Base-by-base conservation (phyloP, 805 yeast species). In the Lipomyces spencermartinsiae region DNA sequence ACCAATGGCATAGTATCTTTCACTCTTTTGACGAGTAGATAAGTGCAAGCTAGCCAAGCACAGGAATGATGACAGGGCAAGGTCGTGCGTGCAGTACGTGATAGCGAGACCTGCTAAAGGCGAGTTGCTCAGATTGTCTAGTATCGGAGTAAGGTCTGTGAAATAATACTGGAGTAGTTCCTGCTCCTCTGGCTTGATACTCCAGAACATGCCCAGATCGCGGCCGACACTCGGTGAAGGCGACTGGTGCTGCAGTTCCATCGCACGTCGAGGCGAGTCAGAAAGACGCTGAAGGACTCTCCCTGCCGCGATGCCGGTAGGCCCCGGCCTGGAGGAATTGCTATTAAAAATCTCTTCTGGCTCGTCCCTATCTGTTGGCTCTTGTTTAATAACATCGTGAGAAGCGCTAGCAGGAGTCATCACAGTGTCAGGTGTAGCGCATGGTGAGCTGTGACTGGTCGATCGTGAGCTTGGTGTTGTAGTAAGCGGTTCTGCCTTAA, bases 71-170 rank as follows among this genome's bases (percentile, higher is more conserved):
- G 71, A 68, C 29, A 68, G 65, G 16, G 68, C 69, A 19, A 68
- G 64, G 9, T 68, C 71, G 54, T 62, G 70, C 10, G 69, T 64
- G 61, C 71, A 68, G 62, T 62, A 66, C 5, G 72, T 66, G 63
- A 66, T 63, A 2, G 70, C 72, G 35, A 69, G 62, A 29, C 70
- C 70, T 35, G 70, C 70, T 8, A 66, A 61, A 6, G 67, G 69
- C 35, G 70, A 65, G 31, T 66, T 69, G 31, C 39, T 63, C 16
- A 60, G 67, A 34, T 66, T 66, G 49, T 69, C 72, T 6, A 69
- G 71, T 6, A 69, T 54, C 6, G 71, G 72, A 25, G 71, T 61
- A 39, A 66, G 64, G 33, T 69, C 72, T 4, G 68, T 63, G 61
- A 69, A 67, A 61, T 58, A 69, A 49, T 69, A 69, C 29, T 67